A percentile compares a stretch with the other conserved stretches of the same genome.
phyloP scores from a whole-genome alignment of 164 flowering plant genomes.

The Aristolochia californica region DNA sequence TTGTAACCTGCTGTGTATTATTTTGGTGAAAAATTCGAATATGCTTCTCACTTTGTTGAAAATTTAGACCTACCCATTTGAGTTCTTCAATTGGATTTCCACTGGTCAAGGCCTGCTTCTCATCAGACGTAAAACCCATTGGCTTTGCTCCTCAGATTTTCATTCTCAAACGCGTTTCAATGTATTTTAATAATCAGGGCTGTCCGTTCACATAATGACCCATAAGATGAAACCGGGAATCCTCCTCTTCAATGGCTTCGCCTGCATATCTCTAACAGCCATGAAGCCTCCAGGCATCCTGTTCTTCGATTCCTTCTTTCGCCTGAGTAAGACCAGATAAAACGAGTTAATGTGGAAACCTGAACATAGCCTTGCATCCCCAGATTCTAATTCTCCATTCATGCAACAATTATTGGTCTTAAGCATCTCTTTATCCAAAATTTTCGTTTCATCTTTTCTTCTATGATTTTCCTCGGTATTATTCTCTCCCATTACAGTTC shows the following conservation, averaged over 20 bases:
- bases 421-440: constrained; percentile 38
- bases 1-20: neutral
- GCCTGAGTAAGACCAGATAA: neutral
- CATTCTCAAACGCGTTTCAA: no score
- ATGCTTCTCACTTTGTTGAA: neutral
- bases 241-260: neutral
- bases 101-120: no score
- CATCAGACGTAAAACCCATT: no score
- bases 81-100: neutral
- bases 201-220: no score
- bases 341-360: neutral
- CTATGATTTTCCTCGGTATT: constrained; percentile 25
- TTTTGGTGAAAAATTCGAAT: neutral
- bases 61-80: neutral
- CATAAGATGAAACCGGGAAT: no score
- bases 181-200: no score
- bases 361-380: constrained; percentile 5
- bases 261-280: neutral
- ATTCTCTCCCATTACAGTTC: constrained; percentile 19
- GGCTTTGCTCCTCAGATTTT: no score
- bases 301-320: neutral
- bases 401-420: constrained; percentile 38
- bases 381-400: constrained; percentile 50
- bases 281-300: neutral
- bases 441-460: constrained; percentile 22